Evolutionary conservation across 345 rosid species (phyloP).

Genomic region (Corchorus capsularis): DNA sequence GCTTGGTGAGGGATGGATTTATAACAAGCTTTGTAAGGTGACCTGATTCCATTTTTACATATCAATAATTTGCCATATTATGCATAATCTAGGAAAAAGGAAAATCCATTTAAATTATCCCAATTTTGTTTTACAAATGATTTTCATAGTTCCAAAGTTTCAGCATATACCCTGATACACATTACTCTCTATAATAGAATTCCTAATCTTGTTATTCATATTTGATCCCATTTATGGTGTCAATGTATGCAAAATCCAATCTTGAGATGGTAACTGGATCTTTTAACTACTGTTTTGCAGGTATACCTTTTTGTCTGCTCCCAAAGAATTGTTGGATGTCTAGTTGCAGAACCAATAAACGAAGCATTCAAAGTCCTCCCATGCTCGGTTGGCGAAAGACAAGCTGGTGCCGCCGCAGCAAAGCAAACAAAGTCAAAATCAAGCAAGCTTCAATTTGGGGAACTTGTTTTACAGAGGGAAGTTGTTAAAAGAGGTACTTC

Average conservation of each 20-base stretch:
- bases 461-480: constrained; percentile 60
- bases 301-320: constrained; percentile 65
- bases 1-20: constrained; percentile 81
- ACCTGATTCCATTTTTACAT: not conserved
- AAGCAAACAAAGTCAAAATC: constrained; percentile 41
- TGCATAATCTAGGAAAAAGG: not conserved
- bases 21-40: constrained; percentile 73
- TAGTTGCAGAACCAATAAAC: constrained; percentile 77
- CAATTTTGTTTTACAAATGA: not conserved
- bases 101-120: not conserved
- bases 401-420: not conserved
- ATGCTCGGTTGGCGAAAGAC: constrained; percentile 29
- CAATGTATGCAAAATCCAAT: not conserved
- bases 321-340: constrained; percentile 68
- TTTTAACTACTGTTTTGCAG: constrained; percentile 36
- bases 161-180: not conserved
- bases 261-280: not conserved
- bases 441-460: constrained; percentile 64
- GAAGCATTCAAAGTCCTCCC: constrained; percentile 70
- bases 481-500: constrained; percentile 37
- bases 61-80: not conserved
- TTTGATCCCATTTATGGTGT: not conserved
- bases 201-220: not conserved
- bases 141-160: not conserved
- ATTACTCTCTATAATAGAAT: not conserved